These are phyloP conservation scores for Dalbergia oliveri DNA, from an alignment of 306 rosid genomes.

Conservation along the genomic window DNA sequence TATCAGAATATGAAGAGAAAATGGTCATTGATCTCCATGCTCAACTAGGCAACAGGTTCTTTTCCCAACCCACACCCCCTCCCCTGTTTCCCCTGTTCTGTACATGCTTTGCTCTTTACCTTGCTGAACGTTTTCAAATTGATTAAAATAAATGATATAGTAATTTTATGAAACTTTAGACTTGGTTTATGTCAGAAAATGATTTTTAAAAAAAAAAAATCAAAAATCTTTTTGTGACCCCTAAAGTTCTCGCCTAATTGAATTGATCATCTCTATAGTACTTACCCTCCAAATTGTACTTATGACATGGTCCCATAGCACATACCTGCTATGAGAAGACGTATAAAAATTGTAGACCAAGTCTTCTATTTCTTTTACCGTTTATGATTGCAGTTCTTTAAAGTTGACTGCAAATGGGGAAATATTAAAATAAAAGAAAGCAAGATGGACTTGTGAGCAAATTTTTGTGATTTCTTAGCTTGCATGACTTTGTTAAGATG, in stretches of 20 bases:
- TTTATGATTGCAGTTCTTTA: constrained; percentile 38
- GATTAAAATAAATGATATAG: background rate
- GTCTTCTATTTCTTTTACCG: background rate
- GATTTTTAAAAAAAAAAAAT: constrained; percentile 6
- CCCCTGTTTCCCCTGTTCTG: constrained; percentile 20
- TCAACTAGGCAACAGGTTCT: constrained; percentile 92
- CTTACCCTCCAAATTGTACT: constrained; percentile 40
- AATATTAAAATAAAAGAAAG: constrained; percentile 26
- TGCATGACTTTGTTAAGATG: constrained; percentile 31
- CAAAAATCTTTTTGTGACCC: constrained; percentile 1
- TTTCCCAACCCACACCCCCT: background rate
- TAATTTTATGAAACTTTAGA: constrained; percentile 26
- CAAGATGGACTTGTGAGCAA: background rate
- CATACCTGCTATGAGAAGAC: constrained; percentile 4
- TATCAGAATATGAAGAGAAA: constrained; percentile 85
- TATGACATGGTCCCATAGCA: constrained; percentile 42
- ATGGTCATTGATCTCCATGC: constrained; percentile 95
- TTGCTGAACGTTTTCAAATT: no score
- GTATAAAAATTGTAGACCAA: constrained; percentile 36
- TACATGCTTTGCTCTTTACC: constrained; percentile 18
- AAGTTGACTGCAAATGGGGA: constrained; percentile 48
- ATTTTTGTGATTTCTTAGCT: constrained; percentile 36
- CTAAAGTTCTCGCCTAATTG: constrained; percentile 15
- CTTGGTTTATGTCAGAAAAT: constrained; percentile 18
- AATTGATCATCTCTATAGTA: constrained; percentile 27